A percentile compares a stretch with the other conserved stretches of the same genome.
These are phyloP conservation scores for Vanrija humicola DNA, from an alignment of 1,284 basidiomycete species.

Conservation along the genomic window DNA sequence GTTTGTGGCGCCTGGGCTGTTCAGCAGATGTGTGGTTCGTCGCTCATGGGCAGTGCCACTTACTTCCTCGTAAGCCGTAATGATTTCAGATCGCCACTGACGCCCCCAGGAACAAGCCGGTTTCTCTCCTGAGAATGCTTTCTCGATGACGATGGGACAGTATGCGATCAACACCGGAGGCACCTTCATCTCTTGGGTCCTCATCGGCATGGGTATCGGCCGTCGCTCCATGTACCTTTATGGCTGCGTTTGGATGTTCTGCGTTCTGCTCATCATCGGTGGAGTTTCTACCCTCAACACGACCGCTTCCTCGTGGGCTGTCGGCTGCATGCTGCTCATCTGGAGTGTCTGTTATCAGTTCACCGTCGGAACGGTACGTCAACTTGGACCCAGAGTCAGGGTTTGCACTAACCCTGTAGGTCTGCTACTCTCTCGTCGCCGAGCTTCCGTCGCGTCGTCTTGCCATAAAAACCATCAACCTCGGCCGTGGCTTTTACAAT, in stretches of 20 bases:
- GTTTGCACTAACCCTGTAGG: slow-evolving; percentile 14
- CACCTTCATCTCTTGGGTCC: slow-evolving; percentile 38
- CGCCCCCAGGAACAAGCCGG: slow-evolving; percentile 13
- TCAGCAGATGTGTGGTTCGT: neutral
- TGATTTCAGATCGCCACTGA: too few relatives aligned
- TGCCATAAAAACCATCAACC: slow-evolving; percentile 50
- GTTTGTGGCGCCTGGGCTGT: slow-evolving; percentile 14
- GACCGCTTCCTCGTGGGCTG: neutral
- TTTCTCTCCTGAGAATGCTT: neutral
- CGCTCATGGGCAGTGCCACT: neutral
- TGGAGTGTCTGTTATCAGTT: slow-evolving; percentile 25
- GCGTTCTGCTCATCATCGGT: slow-evolving; percentile 49
- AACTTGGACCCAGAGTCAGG: too few relatives aligned
- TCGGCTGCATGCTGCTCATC: slow-evolving; percentile 8
- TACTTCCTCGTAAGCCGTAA: slow-evolving; percentile 1
- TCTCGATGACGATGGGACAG: slow-evolving; percentile 1
- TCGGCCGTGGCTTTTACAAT: slow-evolving; percentile 49
- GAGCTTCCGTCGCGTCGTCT: slow-evolving; percentile 46
- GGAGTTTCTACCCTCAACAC: slow-evolving; percentile 32
- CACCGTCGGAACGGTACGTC: slow-evolving; percentile 8
- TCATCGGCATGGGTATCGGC: slow-evolving; percentile 37
- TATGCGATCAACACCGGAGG: slow-evolving; percentile 23
- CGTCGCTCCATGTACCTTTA: slow-evolving; percentile 49
- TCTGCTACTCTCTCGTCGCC: slow-evolving; percentile 40
- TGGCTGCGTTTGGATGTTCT: slow-evolving; percentile 44